Evolutionary conservation across 306 rosid species (phyloP).

Genomic region (Trichosanthes truncata): DNA sequence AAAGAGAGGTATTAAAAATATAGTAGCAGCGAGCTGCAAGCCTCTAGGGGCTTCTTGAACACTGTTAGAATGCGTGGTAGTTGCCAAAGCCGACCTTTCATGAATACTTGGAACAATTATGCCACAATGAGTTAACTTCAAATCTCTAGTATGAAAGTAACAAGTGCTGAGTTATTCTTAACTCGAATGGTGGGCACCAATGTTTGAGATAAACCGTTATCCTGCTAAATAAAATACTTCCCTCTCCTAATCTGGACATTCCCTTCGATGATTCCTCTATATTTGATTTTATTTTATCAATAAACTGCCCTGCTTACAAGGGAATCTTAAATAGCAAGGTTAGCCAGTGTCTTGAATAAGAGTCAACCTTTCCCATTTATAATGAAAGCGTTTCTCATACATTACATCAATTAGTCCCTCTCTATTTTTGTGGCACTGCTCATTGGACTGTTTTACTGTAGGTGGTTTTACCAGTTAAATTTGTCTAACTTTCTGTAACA

Average conservation of each 20-base stretch:
- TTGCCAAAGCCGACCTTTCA: background rate
- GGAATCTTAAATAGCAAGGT: background rate
- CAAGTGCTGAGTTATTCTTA: background rate
- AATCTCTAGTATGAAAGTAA: background rate
- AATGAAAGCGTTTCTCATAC: background rate
- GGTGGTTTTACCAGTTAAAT: background rate
- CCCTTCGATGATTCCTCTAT: background rate
- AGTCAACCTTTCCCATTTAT: background rate
- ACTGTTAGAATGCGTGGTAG: background rate
- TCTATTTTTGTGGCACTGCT: background rate
- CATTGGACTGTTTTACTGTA: background rate
- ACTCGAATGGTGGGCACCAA: background rate
- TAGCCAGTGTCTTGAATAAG: background rate
- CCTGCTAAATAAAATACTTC: background rate
- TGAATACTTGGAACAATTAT: background rate
- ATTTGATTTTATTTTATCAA: background rate
- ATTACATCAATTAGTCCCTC: background rate
- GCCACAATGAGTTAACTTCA: background rate
- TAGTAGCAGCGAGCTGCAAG: background rate
- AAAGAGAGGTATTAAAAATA: background rate
- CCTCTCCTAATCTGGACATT: background rate
- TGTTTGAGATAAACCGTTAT: background rate
- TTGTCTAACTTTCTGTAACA: constrained; percentile 18
- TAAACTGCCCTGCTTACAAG: background rate
- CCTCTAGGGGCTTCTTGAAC: background rate